A percentile compares a stretch with the other conserved stretches of the same genome.
phyloP scores from a whole-genome alignment of 345 rosid species.

The Salix koriyanagi region DNA sequence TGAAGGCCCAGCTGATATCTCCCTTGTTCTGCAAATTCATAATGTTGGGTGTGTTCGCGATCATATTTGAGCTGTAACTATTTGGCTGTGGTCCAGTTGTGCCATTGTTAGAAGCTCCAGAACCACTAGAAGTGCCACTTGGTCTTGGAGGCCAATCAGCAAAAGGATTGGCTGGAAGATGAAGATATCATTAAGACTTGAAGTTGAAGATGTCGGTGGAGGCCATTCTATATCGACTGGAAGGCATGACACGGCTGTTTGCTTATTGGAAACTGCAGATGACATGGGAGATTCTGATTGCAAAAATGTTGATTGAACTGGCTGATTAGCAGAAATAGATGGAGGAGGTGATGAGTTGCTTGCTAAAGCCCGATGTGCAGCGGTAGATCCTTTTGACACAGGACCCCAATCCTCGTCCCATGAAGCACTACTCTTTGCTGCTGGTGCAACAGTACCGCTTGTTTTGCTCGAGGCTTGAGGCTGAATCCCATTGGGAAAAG shows the following conservation, averaged over 20 bases:
- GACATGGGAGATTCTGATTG: constrained; percentile 35
- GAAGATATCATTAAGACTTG: constrained; percentile 52
- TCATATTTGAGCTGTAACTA: too few relatives aligned
- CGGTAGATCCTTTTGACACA: constrained; percentile 30
- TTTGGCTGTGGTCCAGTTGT: too few relatives aligned
- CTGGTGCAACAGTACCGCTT: constrained; percentile 45
- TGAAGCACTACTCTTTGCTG: constrained; percentile 41
- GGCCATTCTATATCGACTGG: constrained; percentile 92
- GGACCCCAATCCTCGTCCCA: constrained; percentile 98
- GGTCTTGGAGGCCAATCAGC: constrained; percentile 84
- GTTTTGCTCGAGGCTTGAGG: constrained; percentile 45
- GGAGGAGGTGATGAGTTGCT: constrained; percentile 17
- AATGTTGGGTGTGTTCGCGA: too few relatives aligned
- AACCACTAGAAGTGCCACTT: constrained; percentile 29
- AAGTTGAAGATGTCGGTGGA: constrained; percentile 51
- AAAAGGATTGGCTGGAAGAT: too few relatives aligned
- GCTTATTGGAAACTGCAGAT: constrained; percentile 36
- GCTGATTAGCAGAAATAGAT: constrained; percentile 26
- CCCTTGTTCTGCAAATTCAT: too few relatives aligned
- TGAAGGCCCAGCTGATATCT: too few relatives aligned
- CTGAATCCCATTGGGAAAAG: constrained; percentile 43
- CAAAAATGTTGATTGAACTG: constrained; percentile 33
- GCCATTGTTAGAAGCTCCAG: constrained; percentile 45
- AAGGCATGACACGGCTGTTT: constrained; percentile 50
- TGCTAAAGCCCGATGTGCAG: constrained; percentile 23